Conservation (phyloP, 768 basidiomycete genomes). For the Tricholomella constricta region DNA sequence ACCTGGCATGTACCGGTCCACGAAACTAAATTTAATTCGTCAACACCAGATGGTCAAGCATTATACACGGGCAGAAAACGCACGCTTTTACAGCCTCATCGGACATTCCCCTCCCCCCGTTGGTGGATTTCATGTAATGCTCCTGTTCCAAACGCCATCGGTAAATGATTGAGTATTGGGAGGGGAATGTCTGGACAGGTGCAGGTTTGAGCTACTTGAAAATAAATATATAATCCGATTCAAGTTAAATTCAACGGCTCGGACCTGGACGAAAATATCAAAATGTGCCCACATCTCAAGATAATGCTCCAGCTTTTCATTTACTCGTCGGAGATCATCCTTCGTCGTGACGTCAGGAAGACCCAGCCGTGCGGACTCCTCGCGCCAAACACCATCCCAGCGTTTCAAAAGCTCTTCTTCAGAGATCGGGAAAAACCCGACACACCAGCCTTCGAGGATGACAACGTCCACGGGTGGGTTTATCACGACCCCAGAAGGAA, state of each 20-base stretch:
- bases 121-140: slow-evolving; percentile 79
- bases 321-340: slow-evolving; percentile 62
- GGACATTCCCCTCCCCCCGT: slow-evolving; percentile 88
- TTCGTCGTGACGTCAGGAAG: slow-evolving; percentile 41
- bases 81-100: slow-evolving; percentile 73
- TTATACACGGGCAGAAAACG: slow-evolving; percentile 27
- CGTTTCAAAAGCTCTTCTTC: slow-evolving; percentile 49
- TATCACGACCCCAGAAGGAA: slow-evolving; percentile 45
- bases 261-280: slow-evolving; percentile 76
- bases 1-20: slow-evolving; percentile 92
- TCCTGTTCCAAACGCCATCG: slow-evolving; percentile 91
- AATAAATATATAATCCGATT: neutral
- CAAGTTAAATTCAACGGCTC: slow-evolving; percentile 9
- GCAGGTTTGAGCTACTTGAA: slow-evolving; percentile 20
- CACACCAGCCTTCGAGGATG: slow-evolving; percentile 95
- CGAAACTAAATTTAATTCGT: slow-evolving; percentile 54
- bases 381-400: slow-evolving; percentile 52
- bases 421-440: slow-evolving; percentile 76
- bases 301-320: slow-evolving; percentile 63
- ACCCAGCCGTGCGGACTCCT: slow-evolving; percentile 37
- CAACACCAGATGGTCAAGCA: slow-evolving; percentile 5
- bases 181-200: slow-evolving; percentile 24
- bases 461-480: slow-evolving; percentile 65
- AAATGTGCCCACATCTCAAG: slow-evolving; percentile 69
- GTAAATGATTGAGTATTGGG: slow-evolving; percentile 63